Conservation (phyloP, 2,329 filamentous ascomycete genomes). For the Acrocalymma vagum region DNA sequence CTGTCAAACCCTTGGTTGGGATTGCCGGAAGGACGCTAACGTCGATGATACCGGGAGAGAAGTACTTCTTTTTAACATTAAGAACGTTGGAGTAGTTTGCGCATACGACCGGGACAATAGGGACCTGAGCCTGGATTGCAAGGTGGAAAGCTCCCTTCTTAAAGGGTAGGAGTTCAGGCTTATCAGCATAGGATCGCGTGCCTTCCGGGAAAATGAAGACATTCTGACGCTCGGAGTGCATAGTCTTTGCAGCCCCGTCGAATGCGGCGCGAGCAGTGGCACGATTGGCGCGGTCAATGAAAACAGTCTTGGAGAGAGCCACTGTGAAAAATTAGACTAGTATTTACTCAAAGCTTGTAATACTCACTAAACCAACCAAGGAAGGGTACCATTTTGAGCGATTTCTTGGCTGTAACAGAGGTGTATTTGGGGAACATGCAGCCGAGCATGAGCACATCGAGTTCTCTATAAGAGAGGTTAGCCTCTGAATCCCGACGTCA, state of each 20-base stretch:
- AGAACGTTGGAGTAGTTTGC: slow-evolving; percentile 60
- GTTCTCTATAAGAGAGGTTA: slow-evolving; percentile 62
- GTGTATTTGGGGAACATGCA: slow-evolving; percentile 89
- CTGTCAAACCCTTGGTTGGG: slow-evolving; percentile 41
- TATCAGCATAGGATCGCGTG: slow-evolving; percentile 86
- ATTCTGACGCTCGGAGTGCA: slow-evolving; percentile 70
- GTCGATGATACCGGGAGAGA: slow-evolving; percentile 63
- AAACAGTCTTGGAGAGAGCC: slow-evolving; percentile 84
- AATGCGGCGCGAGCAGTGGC: slow-evolving; percentile 86
- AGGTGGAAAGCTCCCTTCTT: slow-evolving; percentile 99
- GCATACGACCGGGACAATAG: slow-evolving; percentile 81
- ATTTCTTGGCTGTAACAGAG: slow-evolving; percentile 91
- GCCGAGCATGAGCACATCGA: slow-evolving; percentile 93
- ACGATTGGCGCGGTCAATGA: slow-evolving; percentile 90
- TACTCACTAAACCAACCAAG: slow-evolving; percentile 88
- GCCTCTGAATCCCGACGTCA: not conserved
- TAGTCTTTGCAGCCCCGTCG: slow-evolving; percentile 81
- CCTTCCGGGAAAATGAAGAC: slow-evolving; percentile 93
- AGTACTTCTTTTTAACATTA: slow-evolving; percentile 53
- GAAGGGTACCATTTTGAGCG: slow-evolving; percentile 79
- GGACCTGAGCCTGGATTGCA: slow-evolving; percentile 91
- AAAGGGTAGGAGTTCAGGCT: slow-evolving; percentile 87
- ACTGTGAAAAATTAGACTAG: slow-evolving; percentile 57
- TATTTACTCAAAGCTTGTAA: too few relatives aligned
- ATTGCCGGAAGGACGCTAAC: slow-evolving; percentile 50